Evolutionary conservation across 1,284 basidiomycete species (phyloP), one percentile per base, ranked within the genome.

Genomic region (Leccinum pachyderme): DNA sequence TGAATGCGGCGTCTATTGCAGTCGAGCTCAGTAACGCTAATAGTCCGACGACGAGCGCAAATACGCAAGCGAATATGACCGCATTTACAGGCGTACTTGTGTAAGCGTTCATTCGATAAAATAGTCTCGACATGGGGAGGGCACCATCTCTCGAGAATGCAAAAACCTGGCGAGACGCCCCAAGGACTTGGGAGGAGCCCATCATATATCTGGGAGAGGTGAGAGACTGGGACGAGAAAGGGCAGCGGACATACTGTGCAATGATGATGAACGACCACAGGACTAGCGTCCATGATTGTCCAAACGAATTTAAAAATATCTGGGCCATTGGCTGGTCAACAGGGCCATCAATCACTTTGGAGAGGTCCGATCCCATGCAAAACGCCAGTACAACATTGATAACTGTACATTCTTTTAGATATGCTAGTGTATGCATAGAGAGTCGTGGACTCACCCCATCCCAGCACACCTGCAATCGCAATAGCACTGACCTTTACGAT

Each of bases 241-340:
- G n/a, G 18, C 22, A n/a, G 15, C 11, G 25, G 31, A 48, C 47
- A 29, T 29, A 69, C 66, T 67, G 66, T 7, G 55, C 59, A 12
- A 67, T 18, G 18, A 67, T 60, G n/a, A 67, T 52, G 25, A 65
- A 57, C 9, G 60, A 58, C 65, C 56, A 69, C 22, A 61, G 9
- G 12, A 52, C 7, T 12, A 47, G 46, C 22, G 46, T 32, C 46
- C 46, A 47, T 5, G 28, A n/a, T 12, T 47, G n/a, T 31, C 47
- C 47, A 24, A 47, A 47, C 1, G 47, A 47, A 47, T 32, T 47
- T 18, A 47, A 13, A 24, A 47, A 47, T 47, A 47, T 47, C 22
- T 32, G 47, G 2, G 47, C 31, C 7, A 47, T 33, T n/a, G 47
- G 47, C 47, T 47, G 29, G 22, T 47, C 29, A 6, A 31, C 47